Percentiles rank a stretch among this genome's conserved stretches.
phyloP scores from a whole-genome alignment of 179 eudicot genomes.

The Corrigiola litoralis region DNA sequence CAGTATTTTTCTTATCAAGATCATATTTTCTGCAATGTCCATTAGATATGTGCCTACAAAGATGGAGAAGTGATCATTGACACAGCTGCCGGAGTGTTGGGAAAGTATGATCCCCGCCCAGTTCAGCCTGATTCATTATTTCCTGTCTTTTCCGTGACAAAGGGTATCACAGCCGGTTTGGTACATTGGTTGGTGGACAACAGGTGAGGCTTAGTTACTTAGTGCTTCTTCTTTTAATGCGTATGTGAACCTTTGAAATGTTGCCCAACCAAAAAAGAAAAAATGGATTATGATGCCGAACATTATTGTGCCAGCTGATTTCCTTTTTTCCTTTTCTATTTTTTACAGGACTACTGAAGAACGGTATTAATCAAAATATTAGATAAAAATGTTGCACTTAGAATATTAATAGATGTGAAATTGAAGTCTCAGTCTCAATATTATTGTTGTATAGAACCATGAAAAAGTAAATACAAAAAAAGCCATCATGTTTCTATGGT shows the following conservation, averaged over 20 bases:
- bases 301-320: no score
- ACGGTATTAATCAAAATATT: no score
- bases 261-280: no score
- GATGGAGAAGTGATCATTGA: conserved; percentile 94
- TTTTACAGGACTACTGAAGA: no score
- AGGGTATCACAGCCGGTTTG: conserved; percentile 92
- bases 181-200: conserved; percentile 86
- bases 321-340: no score
- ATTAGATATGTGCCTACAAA: conserved; percentile 94
- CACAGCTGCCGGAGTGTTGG: conserved; percentile 93
- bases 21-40: conserved; percentile 15
- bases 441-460: no score
- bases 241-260: neutral
- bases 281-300: no score
- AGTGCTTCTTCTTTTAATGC: neutral
- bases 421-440: no score
- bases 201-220: conserved; percentile 42
- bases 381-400: no score
- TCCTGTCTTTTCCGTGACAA: conserved; percentile 87
- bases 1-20: conserved; percentile 1
- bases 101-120: conserved; percentile 97
- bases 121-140: conserved; percentile 94
- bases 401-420: no score
- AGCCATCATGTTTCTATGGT: no score
- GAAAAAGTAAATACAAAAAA: no score